Evolutionary conservation across 2,329 filamentous ascomycete genomes (phyloP).

Genomic region (Hymenoscyphus albidus): DNA sequence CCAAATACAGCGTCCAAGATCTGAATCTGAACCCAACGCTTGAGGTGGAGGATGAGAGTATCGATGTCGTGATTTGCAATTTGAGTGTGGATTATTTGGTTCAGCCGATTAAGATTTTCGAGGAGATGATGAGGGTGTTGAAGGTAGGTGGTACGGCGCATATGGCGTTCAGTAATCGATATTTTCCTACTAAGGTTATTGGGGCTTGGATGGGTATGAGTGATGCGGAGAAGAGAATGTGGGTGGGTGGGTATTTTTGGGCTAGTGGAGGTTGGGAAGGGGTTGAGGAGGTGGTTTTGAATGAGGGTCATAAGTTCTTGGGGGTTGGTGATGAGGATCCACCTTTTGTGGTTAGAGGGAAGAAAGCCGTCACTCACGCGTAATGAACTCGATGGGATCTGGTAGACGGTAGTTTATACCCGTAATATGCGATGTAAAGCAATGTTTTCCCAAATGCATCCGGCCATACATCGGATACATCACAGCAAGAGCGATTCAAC

Average conservation of each 20-base stretch:
- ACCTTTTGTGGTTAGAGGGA: constrained; percentile 43
- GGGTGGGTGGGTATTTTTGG: constrained; percentile 50
- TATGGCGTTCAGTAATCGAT: constrained; percentile 48
- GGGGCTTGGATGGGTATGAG: constrained; percentile 43
- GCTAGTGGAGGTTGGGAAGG: constrained; percentile 44
- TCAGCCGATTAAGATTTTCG: constrained; percentile 43
- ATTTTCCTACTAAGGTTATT: constrained; percentile 51
- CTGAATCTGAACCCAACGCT: constrained; percentile 38
- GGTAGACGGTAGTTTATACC: no score
- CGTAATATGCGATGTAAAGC: no score
- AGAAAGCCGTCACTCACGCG: neutral
- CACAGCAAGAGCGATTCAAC: no score
- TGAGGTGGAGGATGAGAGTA: constrained; percentile 19
- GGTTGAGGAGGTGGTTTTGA: constrained; percentile 51
- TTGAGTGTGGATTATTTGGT: constrained; percentile 51
- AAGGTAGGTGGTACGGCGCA: constrained; percentile 45
- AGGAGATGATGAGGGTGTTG: constrained; percentile 39
- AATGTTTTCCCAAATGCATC: neutral
- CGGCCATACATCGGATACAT: neutral
- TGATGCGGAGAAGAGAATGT: constrained; percentile 44
- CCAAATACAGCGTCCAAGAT: constrained; percentile 38
- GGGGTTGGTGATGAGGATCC: constrained; percentile 35
- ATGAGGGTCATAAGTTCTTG: constrained; percentile 35
- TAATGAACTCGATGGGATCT: no score
- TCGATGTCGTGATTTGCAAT: constrained; percentile 48